Evolutionary conservation across 768 basidiomycete genomes (phyloP), one percentile per base, ranked within the genome.

Genomic region (Boletus eberwhitei): DNA sequence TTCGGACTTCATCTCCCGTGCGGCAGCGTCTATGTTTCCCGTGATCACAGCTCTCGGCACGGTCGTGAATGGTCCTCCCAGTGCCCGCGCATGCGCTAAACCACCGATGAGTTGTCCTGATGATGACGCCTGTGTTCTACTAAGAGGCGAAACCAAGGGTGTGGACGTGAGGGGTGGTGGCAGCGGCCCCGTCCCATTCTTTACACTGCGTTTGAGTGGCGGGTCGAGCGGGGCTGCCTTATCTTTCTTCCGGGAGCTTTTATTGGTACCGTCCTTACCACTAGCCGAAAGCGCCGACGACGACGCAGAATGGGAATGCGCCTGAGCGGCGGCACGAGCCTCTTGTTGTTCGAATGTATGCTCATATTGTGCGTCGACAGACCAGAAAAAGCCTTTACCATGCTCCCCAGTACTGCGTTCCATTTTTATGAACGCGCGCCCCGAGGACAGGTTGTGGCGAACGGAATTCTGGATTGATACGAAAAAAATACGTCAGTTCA

Each of bases 351-450:
- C 84, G 41, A 91, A 80, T 35, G 76, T 76, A 53, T 84, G 85
- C 49, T 85, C 81, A 66, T 79, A 78, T 52, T 83, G 80, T 41
- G 87, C 85, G 64, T 96, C 94, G 32, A 97, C 77, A 19, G 88
- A 87, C 95, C 95, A 98, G 59, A 93, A 92, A 60, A 87, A 93
- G 2, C 94, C 95, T 69, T 96, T 97, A 9, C 91, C 89, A 56
- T 88, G 81, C 75, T 89, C 91, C 54, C 92, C 89, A 7, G 85
- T 83, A 57, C 85, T 87, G 31, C 91, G 80, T 55, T 94, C 90
- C 69, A 91, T 79, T 72, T 98, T 98, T 69, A 90, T 78, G 74
- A 99, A 99, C 0, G 91, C 93, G 45, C 87, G 84, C 66, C 88
- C 87, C 12, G 93, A 91, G 1, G 94, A 95, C n/a, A 99, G 73